These are phyloP conservation scores for Hypoxylon subgilvum DNA, from an alignment of 495 filamentous ascomycete genomes.

Conservation along the genomic window DNA sequence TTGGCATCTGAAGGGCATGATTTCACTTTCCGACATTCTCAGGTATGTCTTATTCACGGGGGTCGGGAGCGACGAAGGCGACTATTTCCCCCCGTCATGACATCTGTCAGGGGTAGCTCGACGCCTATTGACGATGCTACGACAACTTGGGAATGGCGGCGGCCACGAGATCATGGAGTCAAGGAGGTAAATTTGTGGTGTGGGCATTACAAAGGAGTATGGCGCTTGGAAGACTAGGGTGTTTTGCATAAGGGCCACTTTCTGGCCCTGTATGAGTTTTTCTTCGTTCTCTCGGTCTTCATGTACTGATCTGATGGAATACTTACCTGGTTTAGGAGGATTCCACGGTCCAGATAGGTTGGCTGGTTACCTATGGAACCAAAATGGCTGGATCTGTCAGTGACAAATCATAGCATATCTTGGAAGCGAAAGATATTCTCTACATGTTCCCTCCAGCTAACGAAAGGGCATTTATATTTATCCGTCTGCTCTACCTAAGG, in stretches of 20 bases:
- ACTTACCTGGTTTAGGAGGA: slow-evolving; percentile 4
- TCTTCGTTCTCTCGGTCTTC: slow-evolving; percentile 15
- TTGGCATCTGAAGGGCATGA: slow-evolving; percentile 81
- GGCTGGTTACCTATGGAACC: slow-evolving; percentile 6
- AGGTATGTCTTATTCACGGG: slow-evolving; percentile 91
- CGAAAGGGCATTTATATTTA: no score
- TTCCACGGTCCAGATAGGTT: slow-evolving; percentile 24
- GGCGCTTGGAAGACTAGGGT: slow-evolving; percentile 41
- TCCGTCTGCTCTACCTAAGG: no score
- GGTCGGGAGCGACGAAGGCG: slow-evolving; percentile 79
- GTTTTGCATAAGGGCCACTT: slow-evolving; percentile 33
- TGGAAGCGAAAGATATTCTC: slow-evolving; percentile 7
- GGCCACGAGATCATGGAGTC: slow-evolving; percentile 19
- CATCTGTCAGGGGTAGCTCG: slow-evolving; percentile 12
- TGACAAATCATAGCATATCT: slow-evolving; percentile 2
- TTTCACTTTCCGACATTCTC: slow-evolving; percentile 95
- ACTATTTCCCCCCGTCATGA: slow-evolving; percentile 43
- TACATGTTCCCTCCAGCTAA: no score
- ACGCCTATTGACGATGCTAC: slow-evolving; percentile 26
- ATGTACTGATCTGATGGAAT: slow-evolving; percentile 11
- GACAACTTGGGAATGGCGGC: slow-evolving; percentile 31
- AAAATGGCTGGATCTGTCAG: slow-evolving; percentile 24
- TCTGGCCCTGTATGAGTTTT: slow-evolving; percentile 20
- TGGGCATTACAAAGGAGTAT: slow-evolving; percentile 41
- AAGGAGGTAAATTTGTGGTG: slow-evolving; percentile 12